Percentiles rank a stretch among this genome's conserved stretches.
Conservation (phyloP, 768 basidiomycete genomes). For the Melanogaster broomeanus region DNA sequence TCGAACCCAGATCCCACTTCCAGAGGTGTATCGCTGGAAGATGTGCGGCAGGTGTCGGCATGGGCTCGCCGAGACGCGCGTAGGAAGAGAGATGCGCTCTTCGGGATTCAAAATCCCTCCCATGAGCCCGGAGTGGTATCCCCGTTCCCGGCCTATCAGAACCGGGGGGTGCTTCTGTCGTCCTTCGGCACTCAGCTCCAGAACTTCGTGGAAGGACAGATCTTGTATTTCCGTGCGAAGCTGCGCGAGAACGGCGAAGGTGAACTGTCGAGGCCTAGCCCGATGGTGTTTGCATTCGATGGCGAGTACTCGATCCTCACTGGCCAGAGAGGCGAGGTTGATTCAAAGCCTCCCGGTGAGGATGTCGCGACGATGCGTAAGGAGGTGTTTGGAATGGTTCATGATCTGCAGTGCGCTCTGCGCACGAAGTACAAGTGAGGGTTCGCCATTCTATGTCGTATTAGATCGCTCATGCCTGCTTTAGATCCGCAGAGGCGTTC, state of each 20-base stretch:
- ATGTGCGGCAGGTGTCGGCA: slow-evolving; percentile 41
- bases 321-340: slow-evolving; percentile 3
- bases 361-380: slow-evolving; percentile 13
- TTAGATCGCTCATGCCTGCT: neutral
- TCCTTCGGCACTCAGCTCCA: slow-evolving; percentile 17
- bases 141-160: slow-evolving; percentile 21
- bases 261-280: neutral
- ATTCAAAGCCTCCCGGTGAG: neutral
- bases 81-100: neutral
- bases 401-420: slow-evolving; percentile 12
- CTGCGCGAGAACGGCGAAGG: slow-evolving; percentile 1
- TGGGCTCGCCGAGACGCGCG: slow-evolving; percentile 10
- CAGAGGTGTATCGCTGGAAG: slow-evolving; percentile 41
- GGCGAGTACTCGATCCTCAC: slow-evolving; percentile 29
- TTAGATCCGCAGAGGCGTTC: slow-evolving; percentile 20
- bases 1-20: slow-evolving; percentile 36
- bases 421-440: slow-evolving; percentile 21
- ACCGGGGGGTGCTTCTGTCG: slow-evolving; percentile 10
- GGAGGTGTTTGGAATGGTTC: slow-evolving; percentile 18
- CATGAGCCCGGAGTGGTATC: slow-evolving; percentile 5
- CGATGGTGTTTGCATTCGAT: slow-evolving; percentile 20
- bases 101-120: neutral
- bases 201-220: slow-evolving; percentile 25
- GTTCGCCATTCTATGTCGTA: neutral
- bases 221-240: slow-evolving; percentile 23